These are phyloP conservation scores for Carex arenaria DNA, from an alignment of 202 grass and related monocot species.

Conservation along the genomic window DNA sequence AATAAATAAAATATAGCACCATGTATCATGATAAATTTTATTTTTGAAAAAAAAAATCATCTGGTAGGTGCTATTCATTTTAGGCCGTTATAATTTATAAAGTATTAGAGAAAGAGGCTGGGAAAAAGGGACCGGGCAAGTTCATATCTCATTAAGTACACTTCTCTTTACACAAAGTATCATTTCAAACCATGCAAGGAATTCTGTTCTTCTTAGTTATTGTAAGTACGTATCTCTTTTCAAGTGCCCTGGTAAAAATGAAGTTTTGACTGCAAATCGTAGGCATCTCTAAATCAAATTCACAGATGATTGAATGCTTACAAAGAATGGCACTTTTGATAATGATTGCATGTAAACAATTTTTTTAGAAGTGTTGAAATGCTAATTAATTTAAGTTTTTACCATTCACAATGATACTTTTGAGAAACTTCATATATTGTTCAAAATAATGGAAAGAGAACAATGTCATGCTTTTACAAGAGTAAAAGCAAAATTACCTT, in stretches of 20 bases:
- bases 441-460: not conserved
- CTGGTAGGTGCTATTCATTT: not conserved
- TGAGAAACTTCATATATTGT: not conserved
- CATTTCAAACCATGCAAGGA: not conserved
- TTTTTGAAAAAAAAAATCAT: not conserved
- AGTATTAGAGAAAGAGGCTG: not conserved
- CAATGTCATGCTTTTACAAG: not conserved
- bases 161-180: not conserved
- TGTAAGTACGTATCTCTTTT: not conserved
- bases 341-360: not conserved
- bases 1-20: not conserved
- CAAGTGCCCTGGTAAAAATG: not conserved
- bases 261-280: not conserved
- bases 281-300: not conserved
- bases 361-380: not conserved
- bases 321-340: not conserved
- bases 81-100: not conserved
- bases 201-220: not conserved
- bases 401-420: not conserved
- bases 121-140: not conserved
- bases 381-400: not conserved
- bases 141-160: not conserved
- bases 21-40: not conserved
- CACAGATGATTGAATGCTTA: not conserved
- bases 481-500: conserved; percentile 28